phyloP scores from a whole-genome alignment of 306 rosid genomes.

The Sicyos baderoa region DNA sequence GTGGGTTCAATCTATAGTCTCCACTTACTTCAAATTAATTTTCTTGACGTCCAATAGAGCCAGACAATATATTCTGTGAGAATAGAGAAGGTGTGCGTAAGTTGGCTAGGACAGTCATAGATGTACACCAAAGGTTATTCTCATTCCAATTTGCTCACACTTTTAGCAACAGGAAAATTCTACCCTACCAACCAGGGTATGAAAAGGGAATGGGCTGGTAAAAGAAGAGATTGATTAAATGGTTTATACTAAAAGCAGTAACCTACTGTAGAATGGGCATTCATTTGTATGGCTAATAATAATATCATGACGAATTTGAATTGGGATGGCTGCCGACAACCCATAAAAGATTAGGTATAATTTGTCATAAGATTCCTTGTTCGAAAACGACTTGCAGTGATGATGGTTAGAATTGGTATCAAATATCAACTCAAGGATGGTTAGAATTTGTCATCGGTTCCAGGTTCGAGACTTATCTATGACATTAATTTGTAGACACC shows the following conservation, averaged over 20 bases:
- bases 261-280: not conserved
- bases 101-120: too few relatives aligned
- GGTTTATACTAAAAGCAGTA: not conserved
- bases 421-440: slow-evolving; percentile 1
- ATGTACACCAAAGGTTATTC: too few relatives aligned
- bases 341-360: not conserved
- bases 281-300: not conserved
- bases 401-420: slow-evolving; percentile 6
- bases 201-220: not conserved
- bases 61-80: too few relatives aligned
- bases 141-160: not conserved
- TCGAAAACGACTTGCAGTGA: slow-evolving; percentile 15
- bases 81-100: too few relatives aligned
- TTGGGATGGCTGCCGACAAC: not conserved
- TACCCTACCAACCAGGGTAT: not conserved
- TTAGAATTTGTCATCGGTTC: too few relatives aligned
- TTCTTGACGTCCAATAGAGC: too few relatives aligned
- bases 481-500: too few relatives aligned
- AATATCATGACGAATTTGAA: slow-evolving; percentile 12
- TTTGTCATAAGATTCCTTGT: slow-evolving; percentile 17
- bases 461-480: too few relatives aligned
- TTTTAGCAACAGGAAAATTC: not conserved
- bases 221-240: not conserved
- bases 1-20: too few relatives aligned
- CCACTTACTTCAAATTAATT: too few relatives aligned